Percentiles rank a stretch among this genome's conserved stretches.
Evolutionary conservation across 176 grass and related monocot species (phyloP).

Genomic region (Avena atlantica): DNA sequence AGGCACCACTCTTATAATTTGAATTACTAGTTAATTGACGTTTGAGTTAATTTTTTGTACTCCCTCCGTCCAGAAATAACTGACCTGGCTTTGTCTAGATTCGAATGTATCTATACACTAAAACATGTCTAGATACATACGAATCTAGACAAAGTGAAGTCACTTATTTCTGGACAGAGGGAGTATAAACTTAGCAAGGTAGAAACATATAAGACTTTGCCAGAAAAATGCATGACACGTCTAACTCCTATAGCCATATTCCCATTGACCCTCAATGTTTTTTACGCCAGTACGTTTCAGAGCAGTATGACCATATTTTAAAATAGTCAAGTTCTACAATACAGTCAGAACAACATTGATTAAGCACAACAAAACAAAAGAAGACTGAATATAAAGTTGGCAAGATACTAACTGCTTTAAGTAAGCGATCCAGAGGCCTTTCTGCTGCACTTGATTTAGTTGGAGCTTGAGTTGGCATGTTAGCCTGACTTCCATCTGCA

Average conservation of each 20-base stretch:
- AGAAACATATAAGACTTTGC: background rate
- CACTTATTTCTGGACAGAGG: too few species aligned
- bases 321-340: constrained; percentile 21
- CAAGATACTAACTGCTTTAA: constrained; percentile 73
- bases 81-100: too few species aligned
- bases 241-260: constrained; percentile 28
- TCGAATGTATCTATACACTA: too few species aligned
- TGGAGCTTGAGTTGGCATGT: constrained; percentile 62
- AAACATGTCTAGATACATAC: too few species aligned
- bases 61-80: too few species aligned
- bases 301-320: constrained; percentile 23
- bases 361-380: constrained; percentile 30
- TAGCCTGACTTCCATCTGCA: constrained; percentile 77
- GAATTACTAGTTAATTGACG: constrained; percentile 32
- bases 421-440: constrained; percentile 83
- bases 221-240: background rate
- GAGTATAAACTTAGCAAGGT: background rate
- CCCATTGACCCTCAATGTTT: background rate
- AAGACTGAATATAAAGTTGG: constrained; percentile 28
- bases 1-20: constrained; percentile 23
- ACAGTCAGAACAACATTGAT: constrained; percentile 21
- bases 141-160: too few species aligned
- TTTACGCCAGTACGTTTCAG: constrained; percentile 20
- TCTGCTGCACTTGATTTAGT: constrained; percentile 69
- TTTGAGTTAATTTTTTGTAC: background rate